These are phyloP conservation scores for Trichoderma afroharzianum DNA, from an alignment of 2,329 filamentous ascomycete genomes.

Conservation along the genomic window DNA sequence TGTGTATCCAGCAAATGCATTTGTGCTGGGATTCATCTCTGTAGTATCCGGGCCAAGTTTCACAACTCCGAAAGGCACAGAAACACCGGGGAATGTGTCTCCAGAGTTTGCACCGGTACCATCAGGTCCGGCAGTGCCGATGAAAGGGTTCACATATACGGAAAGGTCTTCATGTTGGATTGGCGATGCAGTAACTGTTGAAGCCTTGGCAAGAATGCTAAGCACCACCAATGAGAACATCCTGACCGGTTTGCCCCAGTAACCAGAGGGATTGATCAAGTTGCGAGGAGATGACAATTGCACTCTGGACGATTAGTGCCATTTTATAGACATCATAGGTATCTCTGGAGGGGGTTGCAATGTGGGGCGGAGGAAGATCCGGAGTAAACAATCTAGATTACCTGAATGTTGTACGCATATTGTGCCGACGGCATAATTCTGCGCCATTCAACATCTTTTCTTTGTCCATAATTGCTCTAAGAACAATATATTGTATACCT, in stretches of 20 bases:
- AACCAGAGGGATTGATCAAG: background rate
- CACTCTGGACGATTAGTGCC: background rate
- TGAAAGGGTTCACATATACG: conserved; percentile 45
- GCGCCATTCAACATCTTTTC: background rate
- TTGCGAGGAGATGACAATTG: too few species aligned
- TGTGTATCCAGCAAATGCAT: conserved; percentile 35
- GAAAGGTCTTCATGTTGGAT: background rate
- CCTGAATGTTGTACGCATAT: background rate
- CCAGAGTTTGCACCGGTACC: conserved; percentile 43
- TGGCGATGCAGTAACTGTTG: background rate
- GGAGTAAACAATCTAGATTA: background rate
- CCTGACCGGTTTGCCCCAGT: background rate
- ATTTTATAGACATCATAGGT: background rate
- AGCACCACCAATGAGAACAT: background rate
- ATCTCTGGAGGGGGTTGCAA: background rate
- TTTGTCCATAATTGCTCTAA: background rate
- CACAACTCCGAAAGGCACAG: conserved; percentile 42
- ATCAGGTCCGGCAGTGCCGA: conserved; percentile 45
- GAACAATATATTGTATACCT: background rate
- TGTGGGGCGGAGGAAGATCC: background rate
- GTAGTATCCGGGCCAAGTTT: conserved; percentile 43
- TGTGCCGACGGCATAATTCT: conserved; percentile 7
- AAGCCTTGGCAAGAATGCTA: background rate
- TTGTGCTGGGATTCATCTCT: conserved; percentile 10
- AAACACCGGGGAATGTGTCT: conserved; percentile 41